phyloP scores from a whole-genome alignment of 2,329 filamentous ascomycete species.

The Xylaria sp. region DNA sequence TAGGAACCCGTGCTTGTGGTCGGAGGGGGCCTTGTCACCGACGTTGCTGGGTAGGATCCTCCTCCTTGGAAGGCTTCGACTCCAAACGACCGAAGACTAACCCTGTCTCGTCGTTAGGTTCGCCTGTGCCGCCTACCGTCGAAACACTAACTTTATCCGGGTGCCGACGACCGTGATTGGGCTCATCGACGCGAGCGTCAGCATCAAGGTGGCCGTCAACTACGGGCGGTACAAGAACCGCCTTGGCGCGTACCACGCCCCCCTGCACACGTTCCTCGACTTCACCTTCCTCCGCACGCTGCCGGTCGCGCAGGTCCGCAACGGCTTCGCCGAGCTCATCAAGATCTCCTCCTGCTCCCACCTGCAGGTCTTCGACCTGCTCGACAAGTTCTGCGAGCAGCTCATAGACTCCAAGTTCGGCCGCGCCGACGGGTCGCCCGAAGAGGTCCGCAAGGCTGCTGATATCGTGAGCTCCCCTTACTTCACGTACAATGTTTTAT shows the following conservation, averaged over 20 bases:
- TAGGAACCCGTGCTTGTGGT: conserved; percentile 68
- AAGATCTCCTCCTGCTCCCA: conserved; percentile 76
- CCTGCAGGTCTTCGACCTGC: conserved; percentile 64
- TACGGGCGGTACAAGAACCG: conserved; percentile 78
- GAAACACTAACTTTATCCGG: conserved; percentile 74
- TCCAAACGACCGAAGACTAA: conserved; percentile 5
- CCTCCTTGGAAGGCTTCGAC: conserved; percentile 36
- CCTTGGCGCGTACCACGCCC: conserved; percentile 73
- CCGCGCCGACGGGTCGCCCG: conserved; percentile 56
- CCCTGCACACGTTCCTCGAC: conserved; percentile 72
- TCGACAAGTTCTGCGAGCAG: conserved; percentile 71
- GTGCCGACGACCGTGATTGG: conserved; percentile 76
- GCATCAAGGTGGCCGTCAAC: conserved; percentile 79
- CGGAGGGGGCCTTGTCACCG: conserved; percentile 71
- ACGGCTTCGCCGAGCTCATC: conserved; percentile 75
- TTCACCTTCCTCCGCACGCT: conserved; percentile 72
- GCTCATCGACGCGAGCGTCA: conserved; percentile 74
- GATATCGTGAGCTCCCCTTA: conserved; percentile 43
- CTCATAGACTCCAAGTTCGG: conserved; percentile 68
- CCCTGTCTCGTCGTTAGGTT: conserved; percentile 53
- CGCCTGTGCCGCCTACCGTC: conserved; percentile 71
- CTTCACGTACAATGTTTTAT: neutral
- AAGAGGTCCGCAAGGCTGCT: conserved; percentile 61
- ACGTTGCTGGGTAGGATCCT: conserved; percentile 68
- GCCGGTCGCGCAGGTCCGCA: conserved; percentile 68